Evolutionary conservation across 208 protist genomes (phyloP).

Genomic region (Acanthamoeba royreba): DNA sequence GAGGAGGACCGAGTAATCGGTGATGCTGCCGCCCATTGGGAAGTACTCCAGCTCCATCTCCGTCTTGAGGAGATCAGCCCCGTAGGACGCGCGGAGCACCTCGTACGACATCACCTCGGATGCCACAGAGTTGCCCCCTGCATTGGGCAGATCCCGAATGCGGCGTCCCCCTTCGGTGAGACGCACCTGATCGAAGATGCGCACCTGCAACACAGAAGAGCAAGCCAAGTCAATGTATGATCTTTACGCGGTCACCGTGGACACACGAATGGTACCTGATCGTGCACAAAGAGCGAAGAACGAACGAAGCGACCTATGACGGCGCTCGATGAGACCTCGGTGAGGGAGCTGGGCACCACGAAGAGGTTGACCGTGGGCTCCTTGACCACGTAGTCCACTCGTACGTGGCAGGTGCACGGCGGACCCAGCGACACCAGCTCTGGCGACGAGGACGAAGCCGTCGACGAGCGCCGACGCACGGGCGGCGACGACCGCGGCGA

Average conservation of each 20-base stretch:
- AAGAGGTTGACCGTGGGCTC: not conserved
- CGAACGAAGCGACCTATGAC: not conserved
- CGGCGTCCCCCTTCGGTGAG: not conserved
- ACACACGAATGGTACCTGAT: not conserved
- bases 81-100: not conserved
- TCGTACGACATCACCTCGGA: conserved; percentile 23
- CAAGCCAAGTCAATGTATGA: not conserved
- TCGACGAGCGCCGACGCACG: not conserved
- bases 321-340: not conserved
- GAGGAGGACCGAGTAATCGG: conserved; percentile 13
- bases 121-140: conserved; percentile 21
- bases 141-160: not conserved
- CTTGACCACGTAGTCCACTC: not conserved
- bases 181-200: not conserved
- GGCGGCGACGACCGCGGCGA: not conserved
- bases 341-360: conserved; percentile 9
- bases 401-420: not conserved
- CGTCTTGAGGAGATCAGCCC: not conserved
- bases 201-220: not conserved
- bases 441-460: not conserved
- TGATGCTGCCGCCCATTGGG: conserved; percentile 28
- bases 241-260: not conserved
- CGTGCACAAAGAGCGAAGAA: not conserved
- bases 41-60: conserved; percentile 43
- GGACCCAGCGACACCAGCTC: not conserved